Base-by-base conservation (phyloP, 352 stramenopile genomes). In the Pythium aphanidermatum region DNA sequence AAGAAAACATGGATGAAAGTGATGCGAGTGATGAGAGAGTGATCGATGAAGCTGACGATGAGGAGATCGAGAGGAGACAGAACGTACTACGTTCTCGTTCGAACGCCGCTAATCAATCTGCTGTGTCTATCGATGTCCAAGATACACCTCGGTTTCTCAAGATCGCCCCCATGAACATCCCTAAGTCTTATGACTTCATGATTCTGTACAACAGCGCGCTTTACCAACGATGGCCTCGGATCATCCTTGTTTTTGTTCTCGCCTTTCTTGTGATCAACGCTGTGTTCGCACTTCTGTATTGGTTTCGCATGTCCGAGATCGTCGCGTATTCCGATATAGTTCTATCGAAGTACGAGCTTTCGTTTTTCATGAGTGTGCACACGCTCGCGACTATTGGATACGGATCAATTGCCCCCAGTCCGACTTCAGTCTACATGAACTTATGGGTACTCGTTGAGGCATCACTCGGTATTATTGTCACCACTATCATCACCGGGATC, bases 401-500 rank as follows among this genome's bases (percentile, higher is more conserved):
- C 43, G 80, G 80, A 4, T 87, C 77, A 1, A 83, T 92, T 29
- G 51, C 72, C 3, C 80, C 80, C 0, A 64, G 54, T 23, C 43
- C 65, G 0, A 31, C 58, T 8, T 76, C 77, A 8, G 35, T 61
- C 3, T 90, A 87, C 58, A 83, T 90, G 55, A 92, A 92, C 39
- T 38, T 87, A 2, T 68, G 80, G 49, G 74, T 92, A n/a, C 68
- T 86, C 9, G 65, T 87, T 43, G 80, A 92, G 55, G 79, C 77
- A 2, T 74, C 75, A 51, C 45, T 90, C 5, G 80, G 80, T 13
- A 83, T 92, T 30, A 84, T 89, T 33, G 45, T 72, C 13, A 67
- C 79, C 21, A 86, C 80, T n/a, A 90, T 92, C 55, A 84, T 90
- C 54, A 89, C 80, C 14, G 80, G 80, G 48, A 92, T 92, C 19